phyloP scores from a whole-genome alignment of 2,329 filamentous ascomycete genomes.

The Cercospora beticola region DNA sequence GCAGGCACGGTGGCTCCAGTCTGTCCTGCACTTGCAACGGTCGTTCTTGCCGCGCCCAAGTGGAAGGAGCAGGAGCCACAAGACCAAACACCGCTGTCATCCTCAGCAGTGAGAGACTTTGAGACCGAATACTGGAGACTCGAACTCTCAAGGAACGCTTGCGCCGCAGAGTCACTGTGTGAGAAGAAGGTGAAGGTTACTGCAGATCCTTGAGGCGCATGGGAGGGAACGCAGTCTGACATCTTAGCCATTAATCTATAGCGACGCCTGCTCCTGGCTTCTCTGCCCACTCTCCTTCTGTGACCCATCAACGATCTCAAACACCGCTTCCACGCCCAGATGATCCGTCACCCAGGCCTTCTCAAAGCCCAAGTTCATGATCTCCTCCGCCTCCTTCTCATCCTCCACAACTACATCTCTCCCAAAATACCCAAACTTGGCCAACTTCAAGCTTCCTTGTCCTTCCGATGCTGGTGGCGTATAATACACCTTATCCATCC shows the following conservation, averaged over 20 bases:
- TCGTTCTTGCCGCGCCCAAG: no score
- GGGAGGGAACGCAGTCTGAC: no score
- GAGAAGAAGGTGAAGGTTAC: no score
- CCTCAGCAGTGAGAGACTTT: no score
- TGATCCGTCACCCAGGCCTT: conserved; percentile 54
- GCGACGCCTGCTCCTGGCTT: background rate
- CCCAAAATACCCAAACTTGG: conserved; percentile 51
- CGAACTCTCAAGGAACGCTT: no score
- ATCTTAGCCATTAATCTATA: background rate
- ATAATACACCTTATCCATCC: conserved; percentile 58
- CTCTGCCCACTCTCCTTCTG: background rate
- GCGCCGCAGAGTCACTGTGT: no score
- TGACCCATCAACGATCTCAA: background rate
- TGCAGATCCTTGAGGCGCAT: no score
- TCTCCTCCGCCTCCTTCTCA: conserved; percentile 34
- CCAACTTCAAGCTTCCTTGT: conserved; percentile 38
- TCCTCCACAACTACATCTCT: conserved; percentile 47
- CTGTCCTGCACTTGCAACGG: no score
- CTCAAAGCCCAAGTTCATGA: conserved; percentile 40
- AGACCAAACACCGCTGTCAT: no score
- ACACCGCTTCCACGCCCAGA: conserved; percentile 45
- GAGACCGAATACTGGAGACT: no score
- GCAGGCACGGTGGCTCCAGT: no score
- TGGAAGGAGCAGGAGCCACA: no score
- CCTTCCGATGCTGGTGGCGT: conserved; percentile 24